Evolutionary conservation across 306 rosid genomes (phyloP), one percentile per base, ranked within the genome.

Genomic region (Prunus salicina): DNA sequence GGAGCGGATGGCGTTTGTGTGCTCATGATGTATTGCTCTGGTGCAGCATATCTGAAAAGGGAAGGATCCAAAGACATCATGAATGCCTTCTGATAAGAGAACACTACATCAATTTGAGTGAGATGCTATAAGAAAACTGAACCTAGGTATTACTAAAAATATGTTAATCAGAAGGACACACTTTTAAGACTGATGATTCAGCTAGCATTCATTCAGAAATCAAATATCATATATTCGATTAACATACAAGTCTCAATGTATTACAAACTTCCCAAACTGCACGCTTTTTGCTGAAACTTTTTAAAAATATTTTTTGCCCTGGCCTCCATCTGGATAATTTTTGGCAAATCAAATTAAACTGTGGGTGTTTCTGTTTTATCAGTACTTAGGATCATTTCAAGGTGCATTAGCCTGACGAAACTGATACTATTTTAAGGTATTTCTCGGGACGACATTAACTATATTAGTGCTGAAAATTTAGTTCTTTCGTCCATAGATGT

Each of bases 21-120:
- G 91, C 98, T 94, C 98, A 94, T 94, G 84, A 94, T 94, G 77
- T 94, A 92, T 80, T 94, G 97, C 87, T 94, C 98, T 5, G 97
- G 98, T 55, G 97, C 98, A 71, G 97, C 83, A 88, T 94, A 94
- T 79, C 98, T 94, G 88, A 75, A 80, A 78, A 69, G 27, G 75
- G 72, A 78, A 38, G 24, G 64, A 58, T 25, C 58, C 32, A 69
- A 62, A 41, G 50, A 18, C 20, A 34, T 62, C 24, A 30, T 78
- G 15, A 69, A 15, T 60, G 43, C n/a, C 69, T 11, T 1, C 8
- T 47, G 5, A 18, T 49, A 71, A 52, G 24, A 32, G 38, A 34
- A 6, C 41, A 27, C 25, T 20, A 52, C 19, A 38, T 38, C 43
- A 15, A 9, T 57, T 32, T 47, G 32, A 47, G 11, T 32, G 6